A percentile compares a stretch with the other conserved stretches of the same genome.
These are phyloP conservation scores for Rhynchospora tenuis DNA, from an alignment of 176 grass and related monocot genomes.

Conservation along the genomic window DNA sequence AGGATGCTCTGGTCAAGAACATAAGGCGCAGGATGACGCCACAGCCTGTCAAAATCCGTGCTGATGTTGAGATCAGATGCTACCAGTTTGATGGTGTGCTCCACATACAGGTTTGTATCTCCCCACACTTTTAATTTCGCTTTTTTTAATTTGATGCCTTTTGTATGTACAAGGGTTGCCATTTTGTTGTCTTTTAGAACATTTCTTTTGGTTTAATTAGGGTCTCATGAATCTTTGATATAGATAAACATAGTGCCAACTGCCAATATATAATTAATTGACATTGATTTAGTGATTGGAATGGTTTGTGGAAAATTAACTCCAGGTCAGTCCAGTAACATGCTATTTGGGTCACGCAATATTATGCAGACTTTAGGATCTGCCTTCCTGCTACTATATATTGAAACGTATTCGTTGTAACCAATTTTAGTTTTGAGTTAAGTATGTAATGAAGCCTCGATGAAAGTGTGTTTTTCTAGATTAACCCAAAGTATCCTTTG, in stretches of 20 bases:
- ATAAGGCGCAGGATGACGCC: slow-evolving; percentile 91
- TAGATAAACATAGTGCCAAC: background rate
- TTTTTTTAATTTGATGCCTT: background rate
- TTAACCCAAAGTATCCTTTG: background rate
- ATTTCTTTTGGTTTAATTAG: background rate
- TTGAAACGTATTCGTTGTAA: background rate
- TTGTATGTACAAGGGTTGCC: background rate
- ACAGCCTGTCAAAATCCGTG: slow-evolving; percentile 85
- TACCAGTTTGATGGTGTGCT: slow-evolving; percentile 92
- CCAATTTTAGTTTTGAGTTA: background rate
- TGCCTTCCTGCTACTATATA: background rate
- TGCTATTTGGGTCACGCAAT: background rate
- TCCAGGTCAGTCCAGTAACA: background rate
- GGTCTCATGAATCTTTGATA: background rate
- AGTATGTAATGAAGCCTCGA: background rate
- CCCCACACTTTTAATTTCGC: background rate
- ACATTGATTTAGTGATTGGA: background rate
- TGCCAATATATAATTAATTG: background rate
- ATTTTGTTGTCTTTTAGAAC: background rate
- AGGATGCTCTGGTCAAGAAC: slow-evolving; percentile 78
- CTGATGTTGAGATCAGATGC: slow-evolving; percentile 86
- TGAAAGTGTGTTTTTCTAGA: background rate
- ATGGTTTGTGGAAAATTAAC: background rate
- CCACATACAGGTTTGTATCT: slow-evolving; percentile 68
- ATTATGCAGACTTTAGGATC: background rate